Conservation (phyloP, 441 rosid species). For the Isatis lusitanica region DNA sequence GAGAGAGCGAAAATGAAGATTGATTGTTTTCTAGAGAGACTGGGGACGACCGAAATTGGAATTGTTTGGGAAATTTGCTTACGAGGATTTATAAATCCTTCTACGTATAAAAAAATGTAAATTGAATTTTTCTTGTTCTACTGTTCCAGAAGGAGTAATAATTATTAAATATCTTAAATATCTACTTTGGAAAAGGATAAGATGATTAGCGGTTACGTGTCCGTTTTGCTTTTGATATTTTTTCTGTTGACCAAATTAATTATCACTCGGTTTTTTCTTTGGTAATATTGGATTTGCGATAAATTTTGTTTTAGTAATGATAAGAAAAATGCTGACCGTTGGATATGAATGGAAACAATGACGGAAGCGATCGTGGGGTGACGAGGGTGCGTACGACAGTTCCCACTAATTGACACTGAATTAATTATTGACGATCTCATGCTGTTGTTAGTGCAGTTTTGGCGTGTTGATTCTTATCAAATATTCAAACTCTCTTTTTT, state of each 20-base stretch:
- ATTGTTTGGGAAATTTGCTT: neutral
- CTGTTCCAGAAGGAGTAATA: slow-evolving; percentile 17
- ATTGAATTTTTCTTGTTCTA: neutral
- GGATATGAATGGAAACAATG: slow-evolving; percentile 22
- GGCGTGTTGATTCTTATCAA: slow-evolving; percentile 31
- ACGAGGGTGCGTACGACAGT: slow-evolving; percentile 37
- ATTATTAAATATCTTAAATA: neutral
- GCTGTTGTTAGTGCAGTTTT: slow-evolving; percentile 34
- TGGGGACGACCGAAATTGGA: neutral
- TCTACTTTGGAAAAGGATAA: slow-evolving; percentile 1
- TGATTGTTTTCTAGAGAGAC: neutral
- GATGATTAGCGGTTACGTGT: slow-evolving; percentile 29
- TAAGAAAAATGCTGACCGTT: slow-evolving; percentile 11
- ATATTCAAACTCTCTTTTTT: slow-evolving; percentile 25
- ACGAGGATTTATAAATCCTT: neutral
- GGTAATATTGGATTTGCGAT: neutral
- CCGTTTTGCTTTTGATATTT: slow-evolving; percentile 5
- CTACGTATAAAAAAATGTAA: neutral
- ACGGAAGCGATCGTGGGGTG: slow-evolving; percentile 38
- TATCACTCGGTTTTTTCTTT: slow-evolving; percentile 1
- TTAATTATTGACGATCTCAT: slow-evolving; percentile 7
- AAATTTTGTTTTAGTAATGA: neutral
- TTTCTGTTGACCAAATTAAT: slow-evolving; percentile 17
- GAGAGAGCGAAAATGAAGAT: neutral
- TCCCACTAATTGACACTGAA: slow-evolving; percentile 32